Evolutionary conservation across 768 basidiomycete species (phyloP).

Genomic region (Termitomyces sp.): DNA sequence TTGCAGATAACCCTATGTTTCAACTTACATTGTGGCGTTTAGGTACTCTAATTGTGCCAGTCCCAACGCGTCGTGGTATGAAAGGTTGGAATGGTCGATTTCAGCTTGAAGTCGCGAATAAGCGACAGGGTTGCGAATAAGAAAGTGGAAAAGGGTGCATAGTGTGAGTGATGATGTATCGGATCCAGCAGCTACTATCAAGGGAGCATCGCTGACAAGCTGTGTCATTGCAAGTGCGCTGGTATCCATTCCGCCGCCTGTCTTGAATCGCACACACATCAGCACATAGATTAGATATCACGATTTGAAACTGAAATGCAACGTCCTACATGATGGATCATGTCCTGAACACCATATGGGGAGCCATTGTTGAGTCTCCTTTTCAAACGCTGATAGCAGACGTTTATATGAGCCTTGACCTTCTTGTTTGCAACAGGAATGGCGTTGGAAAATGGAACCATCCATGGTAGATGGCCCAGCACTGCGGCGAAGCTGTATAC

Average conservation of each 20-base stretch:
- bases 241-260: neutral
- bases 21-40: slow-evolving; percentile 30
- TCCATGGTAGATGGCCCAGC: no score
- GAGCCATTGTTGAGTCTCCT: slow-evolving; percentile 46
- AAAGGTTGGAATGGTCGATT: slow-evolving; percentile 1
- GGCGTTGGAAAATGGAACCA: neutral
- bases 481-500: no score
- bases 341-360: slow-evolving; percentile 5
- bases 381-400: slow-evolving; percentile 36
- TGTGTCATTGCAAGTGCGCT: slow-evolving; percentile 2
- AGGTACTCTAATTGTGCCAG: slow-evolving; percentile 8
- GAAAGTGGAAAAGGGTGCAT: slow-evolving; percentile 12
- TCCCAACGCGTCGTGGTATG: neutral
- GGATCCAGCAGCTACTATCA: slow-evolving; percentile 15
- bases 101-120: slow-evolving; percentile 8
- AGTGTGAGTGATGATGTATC: slow-evolving; percentile 14
- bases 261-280: neutral
- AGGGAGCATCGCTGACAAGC: slow-evolving; percentile 12
- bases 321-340: slow-evolving; percentile 18
- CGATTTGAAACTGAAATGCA: neutral
- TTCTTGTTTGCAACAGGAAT: no score
- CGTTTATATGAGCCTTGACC: neutral
- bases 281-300: neutral
- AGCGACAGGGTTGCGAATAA: slow-evolving; percentile 13
- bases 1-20: neutral